These are phyloP conservation scores for Kluyveromyces sp. DNA, from an alignment of 1,139 yeast genomes.

Conservation along the genomic window DNA sequence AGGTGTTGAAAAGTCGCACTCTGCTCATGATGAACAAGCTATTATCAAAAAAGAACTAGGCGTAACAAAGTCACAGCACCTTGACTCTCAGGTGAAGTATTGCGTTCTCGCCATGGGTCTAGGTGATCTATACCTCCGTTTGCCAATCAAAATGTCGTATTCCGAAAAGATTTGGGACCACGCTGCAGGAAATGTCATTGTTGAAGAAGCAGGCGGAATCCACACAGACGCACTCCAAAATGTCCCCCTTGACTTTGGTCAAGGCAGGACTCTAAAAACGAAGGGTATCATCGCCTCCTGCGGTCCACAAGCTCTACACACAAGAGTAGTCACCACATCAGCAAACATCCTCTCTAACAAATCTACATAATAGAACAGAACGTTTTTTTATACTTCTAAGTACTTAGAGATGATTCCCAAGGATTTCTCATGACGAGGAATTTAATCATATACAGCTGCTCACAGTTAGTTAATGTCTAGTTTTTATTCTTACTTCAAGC, in stretches of 20 bases:
- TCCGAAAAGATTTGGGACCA: slow-evolving; percentile 98
- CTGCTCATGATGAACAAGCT: slow-evolving; percentile 84
- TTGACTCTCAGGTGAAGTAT: slow-evolving; percentile 95
- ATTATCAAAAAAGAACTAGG: slow-evolving; percentile 59
- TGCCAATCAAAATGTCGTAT: slow-evolving; percentile 70
- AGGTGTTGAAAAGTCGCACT: slow-evolving; percentile 95
- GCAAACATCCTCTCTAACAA: slow-evolving; percentile 24
- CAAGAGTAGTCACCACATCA: slow-evolving; percentile 55
- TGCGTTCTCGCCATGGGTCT: slow-evolving; percentile 86
- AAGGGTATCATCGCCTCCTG: slow-evolving; percentile 93
- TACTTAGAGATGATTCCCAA: too few relatives aligned
- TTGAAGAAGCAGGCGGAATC: slow-evolving; percentile 83
- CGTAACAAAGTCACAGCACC: slow-evolving; percentile 48
- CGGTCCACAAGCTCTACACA: slow-evolving; percentile 44
- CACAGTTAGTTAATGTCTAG: too few relatives aligned
- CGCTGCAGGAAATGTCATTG: slow-evolving; percentile 86
- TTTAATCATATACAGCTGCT: too few relatives aligned
- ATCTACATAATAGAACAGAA: slow-evolving; percentile 8
- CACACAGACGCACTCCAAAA: slow-evolving; percentile 80
- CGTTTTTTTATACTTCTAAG: background rate
- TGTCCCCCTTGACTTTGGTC: slow-evolving; percentile 67
- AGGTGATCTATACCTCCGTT: slow-evolving; percentile 84
- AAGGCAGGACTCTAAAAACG: slow-evolving; percentile 71
- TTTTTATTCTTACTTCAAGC: too few relatives aligned
- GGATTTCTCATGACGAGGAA: too few relatives aligned